Evolutionary conservation across 2,329 filamentous ascomycete species (phyloP), one percentile per base, ranked within the genome.

Genomic region (Westerdykella sp.): DNA sequence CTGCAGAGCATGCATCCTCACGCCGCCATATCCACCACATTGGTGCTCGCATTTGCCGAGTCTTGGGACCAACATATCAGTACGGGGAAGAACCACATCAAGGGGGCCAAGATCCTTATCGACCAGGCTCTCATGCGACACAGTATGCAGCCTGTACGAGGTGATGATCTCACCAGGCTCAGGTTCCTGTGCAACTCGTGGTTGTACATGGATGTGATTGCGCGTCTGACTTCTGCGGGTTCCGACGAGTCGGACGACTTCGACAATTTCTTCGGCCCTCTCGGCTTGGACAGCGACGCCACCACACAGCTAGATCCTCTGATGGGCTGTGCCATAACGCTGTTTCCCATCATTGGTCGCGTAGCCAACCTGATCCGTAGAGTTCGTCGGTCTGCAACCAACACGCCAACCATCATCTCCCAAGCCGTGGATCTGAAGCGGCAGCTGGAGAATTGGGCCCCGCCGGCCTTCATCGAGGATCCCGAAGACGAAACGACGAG

Each of bases 121-220:
- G 75, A 78, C 40, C 76, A 78, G 54, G 78, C 80, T 4, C 63
- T 85, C 18, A 63, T 68, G 43, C 65, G 73, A 53, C 71, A 76
- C 57, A 63, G 67, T 49, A 60, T 60, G 25, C 53, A 56, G 9
- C 66, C 71, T 34, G 54, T 68, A 39, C 57, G 55, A n/a, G 74
- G 72, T 4, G 59, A 64, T 16, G 62, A 66, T 37, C 58, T 60
- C 50, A 67, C 72, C 32, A 69, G 80, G 6, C 67, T 86, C 18
- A 78, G 78, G 43, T 86, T 86, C 53, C 69, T 87, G 14, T 83
- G 80, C 65, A 85, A 85, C 56, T 80, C 79, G 4, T 86, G 81
- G 79, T 74, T 85, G 6, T 87, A 86, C 55, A 83, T 85, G 76
- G 81, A 85, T 58, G 83, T 86, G 22, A 81, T 86, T 48, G 79